phyloP scores from a whole-genome alignment of 129 eudicot genomes.

The Tanacetum coccineum region DNA sequence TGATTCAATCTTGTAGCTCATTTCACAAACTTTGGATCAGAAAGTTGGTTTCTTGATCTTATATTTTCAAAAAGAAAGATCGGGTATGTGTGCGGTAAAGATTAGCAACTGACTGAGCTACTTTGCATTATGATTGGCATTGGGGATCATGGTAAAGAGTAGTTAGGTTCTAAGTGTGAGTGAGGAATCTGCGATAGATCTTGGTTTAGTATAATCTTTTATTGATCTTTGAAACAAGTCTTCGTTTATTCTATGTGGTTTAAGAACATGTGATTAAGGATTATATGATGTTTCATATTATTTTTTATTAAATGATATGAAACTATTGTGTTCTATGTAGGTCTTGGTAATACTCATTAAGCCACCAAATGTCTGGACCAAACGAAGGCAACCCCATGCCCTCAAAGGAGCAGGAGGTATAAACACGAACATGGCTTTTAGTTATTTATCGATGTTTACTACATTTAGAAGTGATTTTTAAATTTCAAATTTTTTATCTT shows the following conservation, averaged over 20 bases:
- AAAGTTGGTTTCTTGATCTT: no score
- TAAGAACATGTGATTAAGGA: not conserved
- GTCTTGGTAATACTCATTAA: constrained; percentile 20
- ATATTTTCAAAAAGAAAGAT: no score
- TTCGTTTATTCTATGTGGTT: no score
- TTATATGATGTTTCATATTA: not conserved
- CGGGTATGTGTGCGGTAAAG: no score
- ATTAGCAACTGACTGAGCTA: no score
- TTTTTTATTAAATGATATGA: not conserved
- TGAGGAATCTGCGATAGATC: no score
- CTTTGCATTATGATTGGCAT: no score
- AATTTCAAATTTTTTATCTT: not conserved
- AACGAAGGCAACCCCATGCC: constrained; percentile 48
- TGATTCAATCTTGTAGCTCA: constrained; percentile 1
- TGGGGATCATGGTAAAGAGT: no score
- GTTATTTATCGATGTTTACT: not conserved
- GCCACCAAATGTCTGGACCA: constrained; percentile 21
- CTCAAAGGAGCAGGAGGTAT: constrained; percentile 57
- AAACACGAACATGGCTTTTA: not conserved
- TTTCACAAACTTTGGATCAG: no score
- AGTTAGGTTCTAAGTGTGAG: no score
- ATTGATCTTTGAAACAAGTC: no score
- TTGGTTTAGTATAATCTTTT: no score
- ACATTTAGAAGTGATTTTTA: not conserved
- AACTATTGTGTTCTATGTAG: constrained; percentile 22